phyloP scores from a whole-genome alignment of 805 yeast genomes.

The Peterozyma xylosa region DNA sequence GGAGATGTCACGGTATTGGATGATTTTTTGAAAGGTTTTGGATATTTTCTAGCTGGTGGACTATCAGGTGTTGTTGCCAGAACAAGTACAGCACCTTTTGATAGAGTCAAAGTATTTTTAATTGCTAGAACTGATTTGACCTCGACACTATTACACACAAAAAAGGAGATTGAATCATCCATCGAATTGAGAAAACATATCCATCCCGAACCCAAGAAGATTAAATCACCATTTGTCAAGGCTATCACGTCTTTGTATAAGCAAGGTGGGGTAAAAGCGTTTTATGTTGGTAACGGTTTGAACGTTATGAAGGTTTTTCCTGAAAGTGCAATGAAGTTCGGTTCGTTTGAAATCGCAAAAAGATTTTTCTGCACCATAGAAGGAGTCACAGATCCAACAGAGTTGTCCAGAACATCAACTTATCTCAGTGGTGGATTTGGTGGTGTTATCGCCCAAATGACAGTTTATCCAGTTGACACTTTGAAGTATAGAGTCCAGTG shows the following conservation, averaged over 20 bases:
- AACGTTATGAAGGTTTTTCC: constrained; percentile 94
- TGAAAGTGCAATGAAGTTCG: constrained; percentile 95
- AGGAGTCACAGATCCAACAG: constrained; percentile 63
- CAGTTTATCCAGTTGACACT: constrained; percentile 94
- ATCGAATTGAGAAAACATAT: constrained; percentile 29
- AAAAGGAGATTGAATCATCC: constrained; percentile 24
- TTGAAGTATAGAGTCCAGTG: constrained; percentile 91
- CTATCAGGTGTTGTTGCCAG: constrained; percentile 92
- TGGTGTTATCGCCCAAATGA: constrained; percentile 87
- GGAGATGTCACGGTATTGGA: constrained; percentile 85
- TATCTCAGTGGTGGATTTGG: constrained; percentile 95
- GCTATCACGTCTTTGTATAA: constrained; percentile 78
- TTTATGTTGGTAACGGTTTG: constrained; percentile 92
- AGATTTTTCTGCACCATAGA: constrained; percentile 64
- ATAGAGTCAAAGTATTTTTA: constrained; percentile 85
- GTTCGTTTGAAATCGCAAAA: constrained; percentile 87
- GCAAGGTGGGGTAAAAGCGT: constrained; percentile 82
- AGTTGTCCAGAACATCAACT: constrained; percentile 70
- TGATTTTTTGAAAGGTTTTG: constrained; percentile 76
- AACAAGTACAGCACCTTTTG: constrained; percentile 96
- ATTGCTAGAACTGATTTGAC: constrained; percentile 85
- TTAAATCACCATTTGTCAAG: constrained; percentile 67
- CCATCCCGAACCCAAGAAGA: constrained; percentile 27
- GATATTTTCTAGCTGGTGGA: constrained; percentile 93
- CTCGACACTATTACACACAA: constrained; percentile 59